Evolutionary conservation across 768 basidiomycete species (phyloP), one percentile per base, ranked within the genome.

Genomic region (Hygrocybe punicea): DNA sequence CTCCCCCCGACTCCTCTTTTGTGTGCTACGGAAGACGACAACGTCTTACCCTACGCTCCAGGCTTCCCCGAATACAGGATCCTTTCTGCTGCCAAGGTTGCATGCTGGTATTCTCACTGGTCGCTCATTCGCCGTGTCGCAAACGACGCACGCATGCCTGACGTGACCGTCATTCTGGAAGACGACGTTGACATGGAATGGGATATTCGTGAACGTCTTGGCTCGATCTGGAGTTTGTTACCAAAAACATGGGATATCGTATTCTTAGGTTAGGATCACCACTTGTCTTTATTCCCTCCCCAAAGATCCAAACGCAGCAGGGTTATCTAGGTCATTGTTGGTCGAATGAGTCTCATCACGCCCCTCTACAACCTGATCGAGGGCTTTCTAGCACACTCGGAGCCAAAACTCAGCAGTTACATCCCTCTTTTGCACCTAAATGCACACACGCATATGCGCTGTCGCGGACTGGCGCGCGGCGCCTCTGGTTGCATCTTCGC

Each of bases 111-210:
- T 62, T 89, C 87, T 1, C 88, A 90, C 66, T 58, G 84, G 10
- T 75, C 71, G 29, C 74, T 78, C 35, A 78, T 89, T 29, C 78
- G 73, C 19, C 70, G 58, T 3, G 74, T 86, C 40, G 70, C 69
- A 44, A 72, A 74, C 57, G 52, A 63, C 42, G 34, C 57, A 4
- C 45, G 65, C 14, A 51, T 48, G 3, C 62, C 72, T 55, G 74
- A 74, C 9, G 73, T 80, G 2, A 73, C 76, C 0, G 56, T 90
- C 8, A 76, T 91, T n/a, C 72, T 90, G 6, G 89, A 91, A 68
- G 90, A 91, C 64, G 90, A 91, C 60, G 73, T 91, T 9, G 86
- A 91, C 65, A 84, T 90, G 81, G 89, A 91, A 70, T 73, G 68
- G 29, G 81, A 89, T 60, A 78, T 87, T 11, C 61, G 71, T 5